Evolutionary conservation across 2,329 filamentous ascomycete genomes (phyloP), one percentile per base, ranked within the genome.

Genomic region (Phaeosphaeriaceae sp.): DNA sequence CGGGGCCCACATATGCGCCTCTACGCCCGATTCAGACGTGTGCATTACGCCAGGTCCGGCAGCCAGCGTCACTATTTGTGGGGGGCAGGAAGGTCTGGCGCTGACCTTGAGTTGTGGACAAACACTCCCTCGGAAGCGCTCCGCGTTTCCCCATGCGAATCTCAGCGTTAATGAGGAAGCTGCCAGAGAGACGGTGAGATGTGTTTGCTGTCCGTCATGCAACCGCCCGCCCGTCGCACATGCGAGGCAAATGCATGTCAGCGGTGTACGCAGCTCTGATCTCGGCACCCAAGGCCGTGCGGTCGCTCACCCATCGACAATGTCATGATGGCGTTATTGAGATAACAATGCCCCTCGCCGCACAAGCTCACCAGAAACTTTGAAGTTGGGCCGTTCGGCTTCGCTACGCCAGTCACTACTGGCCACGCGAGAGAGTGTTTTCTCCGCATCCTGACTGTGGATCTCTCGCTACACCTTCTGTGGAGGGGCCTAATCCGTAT

Each of bases 41-140:
- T 48, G 61, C 63, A 67, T 68, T 57, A 55, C 62, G 65, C 65
- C 56, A 63, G 58, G 57, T 63, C 57, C 57, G 54, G 58, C 63
- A 65, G 61, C 58, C 51, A 68, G 65, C 72, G 72, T 75, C 74
- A 75, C 70, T 69, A 67, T 71, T 75, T 70, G 70, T 73, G 72
- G 72, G 69, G 70, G 61, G 53, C 63, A 60, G 60, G 62, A 63
- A 67, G 56, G 63, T 70, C 44, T 64, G 56, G 64, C 70, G 65
- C 63, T 59, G 48, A 57, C 58, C 60, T 63, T 60, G 59, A 57
- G 25, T 24, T 36, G 31, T 50, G 56, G 57, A 58, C 67, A 63
- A 57, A 63, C 63, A 59, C 58, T 56, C 56, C 63, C 50, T 57
- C 70, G 72, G 72, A 73, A 69, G 68, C 67, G 55, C 70, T 66